These are phyloP conservation scores for Parietichytrium sp. DNA, from an alignment of 108 stramenopile genomes.

Conservation along the genomic window DNA sequence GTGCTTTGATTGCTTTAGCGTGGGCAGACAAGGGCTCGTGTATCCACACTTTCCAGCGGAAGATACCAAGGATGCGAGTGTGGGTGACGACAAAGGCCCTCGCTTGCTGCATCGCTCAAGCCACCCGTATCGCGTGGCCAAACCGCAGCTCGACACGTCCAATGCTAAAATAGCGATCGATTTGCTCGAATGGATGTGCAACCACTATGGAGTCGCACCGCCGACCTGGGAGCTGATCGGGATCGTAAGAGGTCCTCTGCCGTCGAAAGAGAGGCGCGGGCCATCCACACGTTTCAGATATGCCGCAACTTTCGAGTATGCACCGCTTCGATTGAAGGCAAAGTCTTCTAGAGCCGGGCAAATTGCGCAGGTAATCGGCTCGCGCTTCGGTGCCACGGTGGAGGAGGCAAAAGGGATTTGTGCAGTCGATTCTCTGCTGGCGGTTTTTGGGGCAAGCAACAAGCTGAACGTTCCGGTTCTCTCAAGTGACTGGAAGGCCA, in stretches of 20 bases:
- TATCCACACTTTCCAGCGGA: too few relatives aligned
- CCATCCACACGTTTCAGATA: constrained; percentile 22
- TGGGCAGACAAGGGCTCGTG: constrained; percentile 3
- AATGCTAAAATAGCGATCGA: neutral
- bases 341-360: constrained; percentile 14
- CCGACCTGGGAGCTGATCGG: neutral
- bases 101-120: neutral
- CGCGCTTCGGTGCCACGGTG: neutral
- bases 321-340: neutral
- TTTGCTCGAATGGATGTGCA: constrained; percentile 5
- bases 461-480: neutral
- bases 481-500: neutral
- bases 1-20: constrained; percentile 15
- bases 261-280: neutral
- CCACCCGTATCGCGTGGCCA: constrained; percentile 7
- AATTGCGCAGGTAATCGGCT: neutral
- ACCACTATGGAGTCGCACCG: neutral
- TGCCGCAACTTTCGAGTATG: neutral
- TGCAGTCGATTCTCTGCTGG: neutral
- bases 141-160: neutral
- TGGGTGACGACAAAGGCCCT: neutral
- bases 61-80: too few relatives aligned
- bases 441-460: constrained; percentile 12
- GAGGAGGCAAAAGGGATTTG: neutral
- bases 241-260: neutral